Conservation (phyloP, 2,329 filamentous ascomycete genomes). For the Diaporthe aspalathi region DNA sequence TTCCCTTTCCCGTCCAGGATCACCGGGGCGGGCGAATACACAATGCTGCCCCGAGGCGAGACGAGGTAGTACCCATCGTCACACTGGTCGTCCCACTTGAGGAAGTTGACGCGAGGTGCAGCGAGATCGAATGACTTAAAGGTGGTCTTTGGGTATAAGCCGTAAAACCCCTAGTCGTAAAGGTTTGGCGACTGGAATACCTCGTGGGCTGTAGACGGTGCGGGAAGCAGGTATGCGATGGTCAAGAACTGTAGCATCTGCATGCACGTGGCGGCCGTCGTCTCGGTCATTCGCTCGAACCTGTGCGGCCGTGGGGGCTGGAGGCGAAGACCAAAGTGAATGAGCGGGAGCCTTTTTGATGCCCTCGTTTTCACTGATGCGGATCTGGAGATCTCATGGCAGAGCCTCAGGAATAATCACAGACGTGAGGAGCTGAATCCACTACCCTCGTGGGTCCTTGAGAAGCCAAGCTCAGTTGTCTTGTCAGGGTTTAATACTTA, state of each 20-base stretch:
- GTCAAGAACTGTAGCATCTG: slow-evolving; percentile 13
- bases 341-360: neutral
- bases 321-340: neutral
- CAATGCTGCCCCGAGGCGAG: slow-evolving; percentile 38
- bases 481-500: neutral
- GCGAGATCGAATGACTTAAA: slow-evolving; percentile 37
- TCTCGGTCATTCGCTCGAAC: neutral
- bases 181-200: slow-evolving; percentile 33
- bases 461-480: too few species aligned
- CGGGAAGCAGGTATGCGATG: neutral
- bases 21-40: slow-evolving; percentile 41
- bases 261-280: slow-evolving; percentile 29
- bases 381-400: neutral
- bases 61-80: slow-evolving; percentile 39
- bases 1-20: slow-evolving; percentile 44
- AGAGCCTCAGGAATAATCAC: too few species aligned
- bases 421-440: neutral
- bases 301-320: too few species aligned
- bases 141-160: slow-evolving; percentile 37
- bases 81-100: slow-evolving; percentile 37
- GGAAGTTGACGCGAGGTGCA: slow-evolving; percentile 40
- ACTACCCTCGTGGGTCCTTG: neutral
- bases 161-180: slow-evolving; percentile 41
- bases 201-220: slow-evolving; percentile 3
- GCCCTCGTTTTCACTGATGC: neutral